phyloP scores from a whole-genome alignment of 2,329 filamentous ascomycete genomes.

The Paecilomyces dactylethromorphus region DNA sequence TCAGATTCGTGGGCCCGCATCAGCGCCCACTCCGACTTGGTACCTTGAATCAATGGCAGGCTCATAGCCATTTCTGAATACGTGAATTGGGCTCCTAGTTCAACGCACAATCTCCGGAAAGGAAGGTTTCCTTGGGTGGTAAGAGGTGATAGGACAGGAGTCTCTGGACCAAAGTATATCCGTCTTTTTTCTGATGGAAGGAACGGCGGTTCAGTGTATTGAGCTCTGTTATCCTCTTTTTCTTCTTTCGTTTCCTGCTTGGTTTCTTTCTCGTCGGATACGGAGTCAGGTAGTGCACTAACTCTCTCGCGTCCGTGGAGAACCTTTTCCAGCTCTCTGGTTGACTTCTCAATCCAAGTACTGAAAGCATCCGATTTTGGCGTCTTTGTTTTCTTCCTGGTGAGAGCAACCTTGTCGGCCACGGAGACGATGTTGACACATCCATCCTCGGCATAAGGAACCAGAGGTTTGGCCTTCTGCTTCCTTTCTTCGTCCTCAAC shows the following conservation, averaged over 20 bases:
- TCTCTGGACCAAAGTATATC: conserved; percentile 90
- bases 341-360: conserved; percentile 67
- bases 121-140: conserved; percentile 96
- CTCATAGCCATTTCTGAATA: conserved; percentile 99
- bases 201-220: conserved; percentile 79
- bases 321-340: conserved; percentile 41
- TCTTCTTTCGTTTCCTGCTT: conserved; percentile 34
- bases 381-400: conserved; percentile 63
- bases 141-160: conserved; percentile 84
- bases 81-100: conserved; percentile 83
- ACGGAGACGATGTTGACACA: conserved; percentile 69
- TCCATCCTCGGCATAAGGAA: conserved; percentile 46
- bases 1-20: conserved; percentile 89
- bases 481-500: conserved; percentile 50
- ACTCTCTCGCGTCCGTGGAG: conserved; percentile 42
- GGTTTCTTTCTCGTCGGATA: conserved; percentile 12
- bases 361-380: conserved; percentile 70
- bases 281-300: conserved; percentile 8
- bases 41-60: conserved; percentile 79
- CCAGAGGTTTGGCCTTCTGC: conserved; percentile 26
- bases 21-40: conserved; percentile 88
- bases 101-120: conserved; percentile 82
- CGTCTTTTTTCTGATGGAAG: conserved; percentile 87
- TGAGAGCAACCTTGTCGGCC: conserved; percentile 66
- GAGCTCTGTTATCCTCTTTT: conserved; percentile 65